Evolutionary conservation across 2,329 filamentous ascomycete species (phyloP).

Genomic region (Colletotrichum lentis): DNA sequence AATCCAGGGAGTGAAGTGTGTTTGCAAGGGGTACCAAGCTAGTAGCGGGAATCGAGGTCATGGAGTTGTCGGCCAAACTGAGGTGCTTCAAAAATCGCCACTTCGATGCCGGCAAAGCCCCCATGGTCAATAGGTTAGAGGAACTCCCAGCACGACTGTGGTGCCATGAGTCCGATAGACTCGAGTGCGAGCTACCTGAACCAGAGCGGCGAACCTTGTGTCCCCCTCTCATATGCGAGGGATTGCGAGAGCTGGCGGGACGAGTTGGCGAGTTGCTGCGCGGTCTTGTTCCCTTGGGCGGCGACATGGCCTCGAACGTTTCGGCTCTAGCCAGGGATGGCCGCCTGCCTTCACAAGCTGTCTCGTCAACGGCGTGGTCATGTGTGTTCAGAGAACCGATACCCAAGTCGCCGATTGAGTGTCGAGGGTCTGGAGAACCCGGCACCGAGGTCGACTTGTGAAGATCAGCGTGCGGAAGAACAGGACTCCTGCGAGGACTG

Average conservation of each 20-base stretch:
- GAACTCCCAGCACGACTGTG: conserved; percentile 72
- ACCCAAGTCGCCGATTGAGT: conserved; percentile 59
- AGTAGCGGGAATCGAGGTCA: conserved; percentile 78
- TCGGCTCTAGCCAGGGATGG: conserved; percentile 58
- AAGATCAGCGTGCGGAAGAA: conserved; percentile 70
- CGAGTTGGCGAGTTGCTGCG: conserved; percentile 84
- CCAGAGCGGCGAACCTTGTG: conserved; percentile 85
- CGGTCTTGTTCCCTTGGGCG: conserved; percentile 59
- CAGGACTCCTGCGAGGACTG: conserved; percentile 69
- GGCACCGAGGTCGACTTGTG: conserved; percentile 74
- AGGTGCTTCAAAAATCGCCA: conserved; percentile 96
- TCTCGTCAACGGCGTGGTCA: conserved; percentile 58
- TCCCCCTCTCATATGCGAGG: conserved; percentile 71
- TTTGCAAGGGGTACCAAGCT: conserved; percentile 85
- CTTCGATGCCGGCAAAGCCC: conserved; percentile 81
- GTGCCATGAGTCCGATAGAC: conserved; percentile 71
- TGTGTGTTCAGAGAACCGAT: conserved; percentile 67
- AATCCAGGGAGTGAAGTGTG: conserved; percentile 88
- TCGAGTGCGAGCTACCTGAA: conserved; percentile 92
- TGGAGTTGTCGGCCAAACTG: conserved; percentile 87
- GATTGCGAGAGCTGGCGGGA: conserved; percentile 77
- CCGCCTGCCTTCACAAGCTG: conserved; percentile 49
- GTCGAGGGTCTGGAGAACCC: conserved; percentile 64
- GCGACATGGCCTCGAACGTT: conserved; percentile 57
- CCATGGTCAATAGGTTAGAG: conserved; percentile 76